Evolutionary conservation across 2,329 filamentous ascomycete genomes (phyloP).

Genomic region (Podosphaera fusca): DNA sequence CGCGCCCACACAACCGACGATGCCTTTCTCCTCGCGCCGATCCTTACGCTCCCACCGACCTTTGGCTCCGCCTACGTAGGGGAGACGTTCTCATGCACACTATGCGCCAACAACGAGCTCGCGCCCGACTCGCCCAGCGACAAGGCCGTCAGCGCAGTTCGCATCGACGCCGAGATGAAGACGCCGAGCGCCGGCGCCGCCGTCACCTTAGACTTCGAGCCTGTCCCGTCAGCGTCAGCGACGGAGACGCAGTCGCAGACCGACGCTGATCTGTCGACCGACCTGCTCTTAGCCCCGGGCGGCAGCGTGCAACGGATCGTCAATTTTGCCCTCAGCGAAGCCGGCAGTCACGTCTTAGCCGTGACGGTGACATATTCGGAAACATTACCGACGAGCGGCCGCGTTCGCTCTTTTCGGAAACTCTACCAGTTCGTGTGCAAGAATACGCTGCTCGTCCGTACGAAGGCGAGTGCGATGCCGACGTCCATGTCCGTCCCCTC

Average conservation of each 20-base stretch:
- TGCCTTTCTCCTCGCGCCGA: conserved; percentile 30
- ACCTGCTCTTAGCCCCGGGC: conserved; percentile 26
- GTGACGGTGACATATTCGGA: conserved; percentile 92
- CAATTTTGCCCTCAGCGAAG: conserved; percentile 72
- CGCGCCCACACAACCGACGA: conserved; percentile 22
- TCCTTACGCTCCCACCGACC: conserved; percentile 65
- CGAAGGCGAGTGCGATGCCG: conserved; percentile 45
- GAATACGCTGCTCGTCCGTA: conserved; percentile 69
- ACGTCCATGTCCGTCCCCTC: conserved; percentile 7
- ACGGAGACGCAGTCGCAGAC: not conserved
- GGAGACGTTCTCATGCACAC: conserved; percentile 80
- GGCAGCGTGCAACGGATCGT: conserved; percentile 62
- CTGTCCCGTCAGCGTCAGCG: conserved; percentile 2
- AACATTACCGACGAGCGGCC: conserved; percentile 43
- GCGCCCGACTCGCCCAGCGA: conserved; percentile 18
- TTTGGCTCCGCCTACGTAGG: conserved; percentile 93
- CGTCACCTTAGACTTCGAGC: conserved; percentile 37
- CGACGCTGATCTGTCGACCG: not conserved
- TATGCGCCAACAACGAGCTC: conserved; percentile 85
- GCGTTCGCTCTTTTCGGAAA: conserved; percentile 74
- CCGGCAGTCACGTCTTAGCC: conserved; percentile 78
- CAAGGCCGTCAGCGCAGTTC: conserved; percentile 44
- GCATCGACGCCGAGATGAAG: conserved; percentile 84
- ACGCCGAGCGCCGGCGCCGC: conserved; percentile 42
- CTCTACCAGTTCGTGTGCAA: conserved; percentile 93